Percentiles rank a stretch among this genome's conserved stretches.
Conservation (phyloP, 305 asterid species). For the Fraxinus nigra region DNA sequence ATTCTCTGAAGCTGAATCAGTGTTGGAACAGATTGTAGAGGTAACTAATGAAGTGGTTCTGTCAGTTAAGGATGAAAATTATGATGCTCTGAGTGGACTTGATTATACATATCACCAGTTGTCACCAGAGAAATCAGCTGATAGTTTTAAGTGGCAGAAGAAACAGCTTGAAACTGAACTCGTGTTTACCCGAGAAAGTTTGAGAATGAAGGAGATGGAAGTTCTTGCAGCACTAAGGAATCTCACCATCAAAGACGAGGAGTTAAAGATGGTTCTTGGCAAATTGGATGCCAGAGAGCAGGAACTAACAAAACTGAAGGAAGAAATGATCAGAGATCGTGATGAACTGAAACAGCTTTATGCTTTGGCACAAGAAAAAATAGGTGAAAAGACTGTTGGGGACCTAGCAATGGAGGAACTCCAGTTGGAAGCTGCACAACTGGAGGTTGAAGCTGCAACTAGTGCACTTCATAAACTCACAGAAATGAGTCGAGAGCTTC, state of each 20-base stretch:
- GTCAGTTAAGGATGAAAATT: conserved; percentile 34
- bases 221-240: conserved; percentile 57
- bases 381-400: conserved; percentile 53
- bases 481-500: conserved; percentile 66
- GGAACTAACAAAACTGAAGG: conserved; percentile 56
- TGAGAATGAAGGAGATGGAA: conserved; percentile 68
- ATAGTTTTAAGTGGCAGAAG: conserved; percentile 42
- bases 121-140: conserved; percentile 25
- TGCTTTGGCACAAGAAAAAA: conserved; percentile 54
- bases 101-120: conserved; percentile 20
- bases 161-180: conserved; percentile 70
- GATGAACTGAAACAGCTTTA: conserved; percentile 51
- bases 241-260: conserved; percentile 61
- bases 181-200: conserved; percentile 47
- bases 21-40: conserved; percentile 58
- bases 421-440: conserved; percentile 35
- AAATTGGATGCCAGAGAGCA: conserved; percentile 56
- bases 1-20: conserved; percentile 65
- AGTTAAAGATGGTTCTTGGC: conserved; percentile 42
- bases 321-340: conserved; percentile 39
- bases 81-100: conserved; percentile 21
- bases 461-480: conserved; percentile 60
- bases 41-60: conserved; percentile 57
- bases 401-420: conserved; percentile 71
- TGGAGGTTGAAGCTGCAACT: conserved; percentile 80